Base-by-base conservation (phyloP, 495 filamentous ascomycete genomes). In the Penicillium salamii region DNA sequence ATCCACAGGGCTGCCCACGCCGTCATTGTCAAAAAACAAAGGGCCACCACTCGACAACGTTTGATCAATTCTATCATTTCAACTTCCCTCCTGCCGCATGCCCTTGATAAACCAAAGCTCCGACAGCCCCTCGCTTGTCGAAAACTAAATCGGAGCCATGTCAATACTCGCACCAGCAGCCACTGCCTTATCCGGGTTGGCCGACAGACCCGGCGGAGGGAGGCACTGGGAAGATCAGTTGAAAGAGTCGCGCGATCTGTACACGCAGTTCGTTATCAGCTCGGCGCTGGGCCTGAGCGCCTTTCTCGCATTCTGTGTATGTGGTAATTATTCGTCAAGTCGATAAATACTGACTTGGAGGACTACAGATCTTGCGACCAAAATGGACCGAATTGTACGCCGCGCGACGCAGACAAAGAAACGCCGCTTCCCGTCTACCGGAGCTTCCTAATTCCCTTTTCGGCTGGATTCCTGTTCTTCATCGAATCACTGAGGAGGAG, bases 371-470 rank as follows among this genome's bases (percentile, higher is more conserved):
- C 37, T 76, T 99, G 38, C 83, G 95, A 45, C 90, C 91, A 50
- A 84, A 90, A 79, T 99, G 95, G 95, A 85, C 87, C 40, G 81
- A 83, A 21, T 80, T 99, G 12, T 99, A 97, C 66, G 90, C 91
- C 18, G 92, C 95, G 13, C 83, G 95, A 46, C 90, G 87, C 64
- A 78, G 83, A 57, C 82, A 83, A 55, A 73, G 76, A 54, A 70
- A 83, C 57, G 81, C 82, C 19, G 82, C 86, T n/a, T 80, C 83
- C n/a, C 70, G 74, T 11, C 73, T 97, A 23, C 95, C 95, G 4
- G 81, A 86, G 35, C 83, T 99, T 5, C 91, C 95, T 37, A 82
- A 90, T 59, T 85, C 78, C 28, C 84, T 96, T 58, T 88, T 97
- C 53, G 93, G 91, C 60, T 99, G 95, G 95, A 93, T 97, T 26